Base-by-base conservation (phyloP, 192 early-diverging fungal genomes). In the Linnemannia hyalina region DNA sequence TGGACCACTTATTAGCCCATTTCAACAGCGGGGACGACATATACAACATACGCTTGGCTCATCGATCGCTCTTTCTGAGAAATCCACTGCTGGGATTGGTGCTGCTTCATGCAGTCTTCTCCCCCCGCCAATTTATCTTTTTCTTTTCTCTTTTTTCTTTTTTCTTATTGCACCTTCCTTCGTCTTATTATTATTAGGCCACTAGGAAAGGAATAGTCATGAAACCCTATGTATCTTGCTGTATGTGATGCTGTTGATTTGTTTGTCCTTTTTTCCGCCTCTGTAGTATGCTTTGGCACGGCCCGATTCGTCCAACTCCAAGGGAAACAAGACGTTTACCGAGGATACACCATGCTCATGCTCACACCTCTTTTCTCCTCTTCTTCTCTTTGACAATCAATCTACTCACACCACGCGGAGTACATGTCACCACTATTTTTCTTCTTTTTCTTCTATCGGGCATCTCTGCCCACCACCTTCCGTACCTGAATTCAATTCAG, bases 11-110 rank as follows among this genome's bases (percentile, higher is more conserved):
- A 52, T 22, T 46, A 46, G 11, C 44, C 44, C 44, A 52, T 52
- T 52, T 52, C 18, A 3, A 49, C 42, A 46, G 10, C 10, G 44
- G 44, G 44, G 15, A 60, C 55, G 10, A 55, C 6, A 60, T 60
- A 40, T n/a, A 60, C 55, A 26, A 55, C 6, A 60, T 60, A 40
- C 55, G 60, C 60, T 65, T 65, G n/a, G 60, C 60, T 65, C 60
- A 65, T 65, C 60, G 60, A 65, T 65, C 60, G 60, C 55, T 60
- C 55, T 26, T 4, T 22, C 49, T 52, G 16, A 4, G 18, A 52
- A 52, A 52, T 52, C 49, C 49, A 52, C 49, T 20, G 18, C 49
- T 52, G 49, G 49, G 49, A 52, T 52, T 52, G 49, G 49, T 52
- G 55, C 29, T 13, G 29, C n/a, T 15, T 3, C 60, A 29, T 65